These are phyloP conservation scores for Malassezia arunalokei DNA, from an alignment of 1,284 basidiomycete species.

Conservation along the genomic window DNA sequence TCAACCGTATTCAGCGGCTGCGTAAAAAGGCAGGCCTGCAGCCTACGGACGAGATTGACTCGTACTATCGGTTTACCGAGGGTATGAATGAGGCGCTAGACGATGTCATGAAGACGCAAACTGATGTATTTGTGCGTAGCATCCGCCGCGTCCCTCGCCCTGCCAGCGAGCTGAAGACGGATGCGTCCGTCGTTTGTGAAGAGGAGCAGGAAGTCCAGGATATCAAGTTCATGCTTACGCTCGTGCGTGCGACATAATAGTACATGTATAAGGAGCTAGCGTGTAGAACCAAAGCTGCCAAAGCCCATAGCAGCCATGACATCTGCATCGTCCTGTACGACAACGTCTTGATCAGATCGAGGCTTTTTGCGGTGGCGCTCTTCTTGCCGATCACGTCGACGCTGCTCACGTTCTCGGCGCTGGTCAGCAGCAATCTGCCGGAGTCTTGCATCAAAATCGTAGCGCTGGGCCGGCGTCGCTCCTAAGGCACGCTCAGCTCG, in stretches of 20 bases:
- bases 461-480: conserved; percentile 44
- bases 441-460: conserved; percentile 81
- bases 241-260: conserved; percentile 27
- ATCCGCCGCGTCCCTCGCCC: conserved; percentile 53
- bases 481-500: conserved; percentile 47
- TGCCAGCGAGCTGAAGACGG: conserved; percentile 46
- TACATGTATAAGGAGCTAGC: neutral
- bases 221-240: conserved; percentile 56
- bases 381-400: conserved; percentile 53
- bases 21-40: conserved; percentile 90
- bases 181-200: conserved; percentile 56
- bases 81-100: conserved; percentile 55
- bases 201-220: conserved; percentile 80
- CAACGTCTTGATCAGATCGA: conserved; percentile 46
- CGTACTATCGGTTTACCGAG: conserved; percentile 72
- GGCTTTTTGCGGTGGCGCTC: conserved; percentile 50
- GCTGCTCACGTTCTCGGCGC: conserved; percentile 49
- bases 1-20: conserved; percentile 87
- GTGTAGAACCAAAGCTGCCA: conserved; percentile 66
- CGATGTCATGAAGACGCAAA: conserved; percentile 59
- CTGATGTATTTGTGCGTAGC: conserved; percentile 63
- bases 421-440: conserved; percentile 61
- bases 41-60: conserved; percentile 82
- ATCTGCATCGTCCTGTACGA: conserved; percentile 38
- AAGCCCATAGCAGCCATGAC: conserved; percentile 85